Conservation (phyloP, 306 rosid species). For the Glycine soja region DNA sequence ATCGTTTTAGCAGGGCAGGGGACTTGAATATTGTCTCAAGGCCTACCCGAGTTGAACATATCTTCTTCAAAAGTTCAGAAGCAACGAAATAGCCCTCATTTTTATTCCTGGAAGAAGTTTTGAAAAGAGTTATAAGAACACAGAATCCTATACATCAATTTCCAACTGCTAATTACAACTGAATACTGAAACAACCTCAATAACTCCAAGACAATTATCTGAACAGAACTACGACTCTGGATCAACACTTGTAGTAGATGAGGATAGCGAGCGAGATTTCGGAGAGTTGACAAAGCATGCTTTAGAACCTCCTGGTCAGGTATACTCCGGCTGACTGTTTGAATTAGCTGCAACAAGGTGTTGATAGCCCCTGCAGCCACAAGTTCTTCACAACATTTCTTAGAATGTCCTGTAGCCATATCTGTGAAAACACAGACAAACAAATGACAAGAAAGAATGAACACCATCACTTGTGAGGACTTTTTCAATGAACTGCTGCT, state of each 20-base stretch:
- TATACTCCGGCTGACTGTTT: constrained; percentile 83
- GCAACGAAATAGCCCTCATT: constrained; percentile 81
- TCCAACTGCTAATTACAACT: background rate
- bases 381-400: constrained; percentile 89
- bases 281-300: constrained; percentile 82
- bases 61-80: constrained; percentile 73
- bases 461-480: background rate
- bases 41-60: constrained; percentile 66
- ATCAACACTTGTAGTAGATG: constrained; percentile 70
- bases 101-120: constrained; percentile 74
- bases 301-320: constrained; percentile 81
- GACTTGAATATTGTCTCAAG: constrained; percentile 62
- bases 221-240: constrained; percentile 61
- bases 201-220: constrained; percentile 68
- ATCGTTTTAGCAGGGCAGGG: constrained; percentile 72
- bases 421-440: constrained; percentile 56
- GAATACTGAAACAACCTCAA: constrained; percentile 66
- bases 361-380: constrained; percentile 82
- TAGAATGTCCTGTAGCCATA: constrained; percentile 84
- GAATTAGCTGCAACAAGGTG: constrained; percentile 74
- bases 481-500: background rate
- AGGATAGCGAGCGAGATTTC: constrained; percentile 85
- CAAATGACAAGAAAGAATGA: background rate
- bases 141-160: constrained; percentile 20
- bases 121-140: background rate